phyloP scores from a whole-genome alignment of 306 rosid species.

The Arachis hypogaea region DNA sequence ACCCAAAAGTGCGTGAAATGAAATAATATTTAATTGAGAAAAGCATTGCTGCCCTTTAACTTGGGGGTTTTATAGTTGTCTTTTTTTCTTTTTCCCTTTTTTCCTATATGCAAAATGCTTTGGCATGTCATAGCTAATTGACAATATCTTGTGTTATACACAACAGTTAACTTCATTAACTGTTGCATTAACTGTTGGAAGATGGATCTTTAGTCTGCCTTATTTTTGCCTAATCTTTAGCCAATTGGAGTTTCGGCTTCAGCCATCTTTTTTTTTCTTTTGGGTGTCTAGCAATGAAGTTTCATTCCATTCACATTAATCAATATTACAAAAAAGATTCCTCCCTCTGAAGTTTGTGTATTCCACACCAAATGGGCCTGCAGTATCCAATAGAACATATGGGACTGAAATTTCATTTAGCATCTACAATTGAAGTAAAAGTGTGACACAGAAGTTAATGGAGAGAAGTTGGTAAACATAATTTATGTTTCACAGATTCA shows the following conservation, averaged over 20 bases:
- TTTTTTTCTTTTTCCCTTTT: not conserved
- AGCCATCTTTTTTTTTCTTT: not conserved
- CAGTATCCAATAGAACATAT: no score
- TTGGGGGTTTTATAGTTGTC: no score
- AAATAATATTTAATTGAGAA: constrained; percentile 18
- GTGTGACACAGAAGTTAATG: not conserved
- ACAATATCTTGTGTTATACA: constrained; percentile 34
- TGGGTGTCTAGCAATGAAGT: not conserved
- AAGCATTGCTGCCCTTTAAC: constrained; percentile 24
- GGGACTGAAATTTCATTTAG: no score
- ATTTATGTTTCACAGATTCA: constrained; percentile 14
- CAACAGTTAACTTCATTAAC: constrained; percentile 20
- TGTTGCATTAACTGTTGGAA: constrained; percentile 23
- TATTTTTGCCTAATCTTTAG: not conserved
- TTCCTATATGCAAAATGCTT: constrained; percentile 15
- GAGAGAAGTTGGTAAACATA: constrained; percentile 22
- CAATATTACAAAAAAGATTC: not conserved
- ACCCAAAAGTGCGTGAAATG: not conserved
- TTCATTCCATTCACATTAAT: constrained; percentile 13
- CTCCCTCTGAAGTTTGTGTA: no score
- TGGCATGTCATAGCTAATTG: constrained; percentile 25
- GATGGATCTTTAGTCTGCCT: constrained; percentile 6
- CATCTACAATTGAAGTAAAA: not conserved
- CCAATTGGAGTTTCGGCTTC: not conserved
- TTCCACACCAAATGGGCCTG: no score